Conservation (phyloP, 768 basidiomycete genomes). For the Phlebiopsis flavidoalba region DNA sequence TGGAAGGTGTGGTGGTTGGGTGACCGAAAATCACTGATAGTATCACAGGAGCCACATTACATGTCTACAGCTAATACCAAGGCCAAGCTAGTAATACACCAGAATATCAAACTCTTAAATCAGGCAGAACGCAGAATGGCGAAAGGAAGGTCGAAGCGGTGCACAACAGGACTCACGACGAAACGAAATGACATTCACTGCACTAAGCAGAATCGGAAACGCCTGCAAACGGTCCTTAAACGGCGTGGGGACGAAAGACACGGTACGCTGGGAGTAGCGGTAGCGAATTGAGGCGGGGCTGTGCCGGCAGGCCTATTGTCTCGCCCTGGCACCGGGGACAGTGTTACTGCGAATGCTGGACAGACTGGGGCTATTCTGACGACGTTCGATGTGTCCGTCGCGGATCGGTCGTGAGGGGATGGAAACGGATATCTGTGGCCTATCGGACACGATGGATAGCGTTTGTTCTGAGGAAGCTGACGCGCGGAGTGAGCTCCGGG, state of each 20-base stretch:
- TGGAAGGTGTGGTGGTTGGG: background rate
- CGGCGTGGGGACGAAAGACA: background rate
- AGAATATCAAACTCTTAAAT: background rate
- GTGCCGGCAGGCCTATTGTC: conserved; percentile 22
- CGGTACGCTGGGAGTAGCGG: background rate
- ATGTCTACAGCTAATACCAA: background rate
- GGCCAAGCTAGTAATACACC: background rate
- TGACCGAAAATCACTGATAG: background rate
- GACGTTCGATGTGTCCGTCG: background rate
- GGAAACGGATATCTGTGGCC: background rate
- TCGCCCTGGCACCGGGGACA: conserved; percentile 8
- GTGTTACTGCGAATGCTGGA: background rate
- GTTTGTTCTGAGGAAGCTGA: background rate
- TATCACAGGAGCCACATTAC: background rate
- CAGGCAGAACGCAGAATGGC: background rate
- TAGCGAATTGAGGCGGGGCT: conserved; percentile 16
- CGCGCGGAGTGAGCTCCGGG: background rate
- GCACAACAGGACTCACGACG: background rate
- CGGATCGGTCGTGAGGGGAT: background rate
- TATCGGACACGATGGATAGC: background rate
- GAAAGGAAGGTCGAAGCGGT: background rate
- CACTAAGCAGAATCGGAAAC: background rate
- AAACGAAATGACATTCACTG: background rate
- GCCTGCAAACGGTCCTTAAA: background rate
- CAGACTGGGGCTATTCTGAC: background rate